phyloP scores from a whole-genome alignment of 495 filamentous ascomycete genomes.

The Friedmanniomyces endolithicus region DNA sequence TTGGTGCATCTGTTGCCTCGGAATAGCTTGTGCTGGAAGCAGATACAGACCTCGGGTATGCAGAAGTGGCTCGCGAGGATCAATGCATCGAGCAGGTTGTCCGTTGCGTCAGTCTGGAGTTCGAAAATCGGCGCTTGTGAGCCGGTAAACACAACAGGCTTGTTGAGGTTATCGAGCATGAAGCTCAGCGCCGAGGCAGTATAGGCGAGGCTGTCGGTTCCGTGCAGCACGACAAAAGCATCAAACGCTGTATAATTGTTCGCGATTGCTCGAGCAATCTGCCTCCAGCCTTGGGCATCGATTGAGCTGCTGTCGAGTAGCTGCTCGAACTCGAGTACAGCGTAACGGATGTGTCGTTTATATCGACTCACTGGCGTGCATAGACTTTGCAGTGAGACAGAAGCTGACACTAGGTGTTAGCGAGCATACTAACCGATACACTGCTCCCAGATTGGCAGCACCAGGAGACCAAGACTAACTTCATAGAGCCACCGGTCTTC shows the following conservation, averaged over 20 bases:
- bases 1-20: conserved; percentile 86
- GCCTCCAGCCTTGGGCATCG: conserved; percentile 76
- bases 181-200: conserved; percentile 87
- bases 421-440: neutral
- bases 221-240: conserved; percentile 91
- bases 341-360: conserved; percentile 63
- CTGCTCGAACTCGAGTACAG: conserved; percentile 72
- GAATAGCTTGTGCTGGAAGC: conserved; percentile 89
- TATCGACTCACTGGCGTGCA: conserved; percentile 74
- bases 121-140: conserved; percentile 88
- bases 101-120: conserved; percentile 88
- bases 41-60: conserved; percentile 90
- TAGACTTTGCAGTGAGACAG: conserved; percentile 41
- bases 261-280: conserved; percentile 58
- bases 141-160: conserved; percentile 82
- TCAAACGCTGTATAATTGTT: conserved; percentile 85
- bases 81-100: conserved; percentile 83
- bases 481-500: too few species aligned
- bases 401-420: neutral
- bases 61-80: conserved; percentile 94
- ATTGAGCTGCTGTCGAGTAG: conserved; percentile 90
- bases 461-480: neutral
- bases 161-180: conserved; percentile 85
- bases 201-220: conserved; percentile 87
- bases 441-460: neutral